Percentiles rank a stretch among this genome's conserved stretches.
Conservation (phyloP, 257 asterid species). For the Fraxinus cuspidata region DNA sequence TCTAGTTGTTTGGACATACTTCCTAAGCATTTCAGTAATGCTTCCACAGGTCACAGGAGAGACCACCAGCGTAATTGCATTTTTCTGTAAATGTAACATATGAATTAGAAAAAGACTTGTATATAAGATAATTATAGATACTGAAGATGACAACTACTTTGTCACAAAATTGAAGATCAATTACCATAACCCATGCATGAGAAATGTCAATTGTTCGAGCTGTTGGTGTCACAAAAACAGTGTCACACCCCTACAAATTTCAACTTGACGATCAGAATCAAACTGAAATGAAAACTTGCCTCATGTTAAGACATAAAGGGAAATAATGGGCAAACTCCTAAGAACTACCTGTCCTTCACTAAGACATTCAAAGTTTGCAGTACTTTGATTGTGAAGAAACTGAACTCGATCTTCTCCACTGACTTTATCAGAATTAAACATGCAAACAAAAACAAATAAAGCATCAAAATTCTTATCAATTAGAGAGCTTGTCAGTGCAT, state of each 20-base stretch:
- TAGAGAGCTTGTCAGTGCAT: background rate
- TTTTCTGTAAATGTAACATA: slow-evolving; percentile 65
- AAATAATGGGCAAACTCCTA: slow-evolving; percentile 20
- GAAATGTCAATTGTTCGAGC: slow-evolving; percentile 95
- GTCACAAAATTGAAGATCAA: slow-evolving; percentile 23
- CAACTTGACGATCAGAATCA: slow-evolving; percentile 15
- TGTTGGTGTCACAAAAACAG: slow-evolving; percentile 93
- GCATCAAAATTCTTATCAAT: background rate
- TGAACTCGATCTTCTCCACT: slow-evolving; percentile 90
- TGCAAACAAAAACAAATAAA: slow-evolving; percentile 20
- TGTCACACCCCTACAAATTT: slow-evolving; percentile 79
- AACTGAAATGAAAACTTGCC: background rate
- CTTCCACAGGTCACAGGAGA: slow-evolving; percentile 72
- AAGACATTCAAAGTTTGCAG: slow-evolving; percentile 87
- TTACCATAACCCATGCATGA: slow-evolving; percentile 93
- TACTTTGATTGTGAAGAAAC: slow-evolving; percentile 96
- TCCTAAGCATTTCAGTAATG: slow-evolving; percentile 72
- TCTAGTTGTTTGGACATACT: slow-evolving; percentile 48
- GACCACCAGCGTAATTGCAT: slow-evolving; percentile 76
- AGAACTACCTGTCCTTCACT: slow-evolving; percentile 81
- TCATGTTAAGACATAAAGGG: slow-evolving; percentile 9
- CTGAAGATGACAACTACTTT: slow-evolving; percentile 19
- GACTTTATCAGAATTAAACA: slow-evolving; percentile 54
- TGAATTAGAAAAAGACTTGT: slow-evolving; percentile 8
- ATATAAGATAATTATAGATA: slow-evolving; percentile 21